These are phyloP conservation scores for Emericellopsis terricola DNA, from an alignment of 495 filamentous ascomycete genomes.

Conservation along the genomic window DNA sequence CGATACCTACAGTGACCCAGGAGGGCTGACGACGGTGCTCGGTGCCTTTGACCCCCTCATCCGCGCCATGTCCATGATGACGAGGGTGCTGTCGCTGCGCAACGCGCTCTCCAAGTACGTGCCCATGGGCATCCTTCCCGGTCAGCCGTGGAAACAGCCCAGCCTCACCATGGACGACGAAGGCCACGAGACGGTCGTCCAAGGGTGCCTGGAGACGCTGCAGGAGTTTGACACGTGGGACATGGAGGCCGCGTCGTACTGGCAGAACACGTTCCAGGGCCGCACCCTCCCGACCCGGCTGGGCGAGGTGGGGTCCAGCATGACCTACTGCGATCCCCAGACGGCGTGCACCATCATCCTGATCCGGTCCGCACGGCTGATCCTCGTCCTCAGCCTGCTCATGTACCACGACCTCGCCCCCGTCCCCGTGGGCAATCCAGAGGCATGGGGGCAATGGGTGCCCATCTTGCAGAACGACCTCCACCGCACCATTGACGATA, in stretches of 20 bases:
- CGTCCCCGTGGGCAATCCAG: neutral
- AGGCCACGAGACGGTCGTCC: slow-evolving; percentile 3
- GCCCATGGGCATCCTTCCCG: too few relatives aligned
- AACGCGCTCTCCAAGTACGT: neutral
- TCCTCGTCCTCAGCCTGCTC: slow-evolving; percentile 10
- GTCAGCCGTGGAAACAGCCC: neutral
- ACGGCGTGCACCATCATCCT: slow-evolving; percentile 11
- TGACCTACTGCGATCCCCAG: slow-evolving; percentile 7
- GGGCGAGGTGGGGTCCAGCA: slow-evolving; percentile 4
- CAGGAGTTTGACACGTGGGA: slow-evolving; percentile 10
- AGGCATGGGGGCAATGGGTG: slow-evolving; percentile 4
- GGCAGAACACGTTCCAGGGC: slow-evolving; percentile 7
- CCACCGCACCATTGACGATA: slow-evolving; percentile 7
- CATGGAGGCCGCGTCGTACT: slow-evolving; percentile 7
- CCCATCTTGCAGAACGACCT: slow-evolving; percentile 5
- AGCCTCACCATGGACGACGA: slow-evolving; percentile 1
- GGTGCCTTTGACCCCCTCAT: slow-evolving; percentile 3
- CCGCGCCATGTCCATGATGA: slow-evolving; percentile 6
- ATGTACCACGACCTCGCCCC: slow-evolving; percentile 5
- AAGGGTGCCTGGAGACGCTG: slow-evolving; percentile 7
- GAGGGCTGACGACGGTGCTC: slow-evolving; percentile 2
- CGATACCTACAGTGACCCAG: slow-evolving; percentile 6
- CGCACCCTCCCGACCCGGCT: slow-evolving; percentile 7
- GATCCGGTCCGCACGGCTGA: slow-evolving; percentile 7
- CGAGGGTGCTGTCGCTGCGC: slow-evolving; percentile 5